phyloP scores from a whole-genome alignment of 1,284 basidiomycete genomes.

The Wolfiporia cocos region DNA sequence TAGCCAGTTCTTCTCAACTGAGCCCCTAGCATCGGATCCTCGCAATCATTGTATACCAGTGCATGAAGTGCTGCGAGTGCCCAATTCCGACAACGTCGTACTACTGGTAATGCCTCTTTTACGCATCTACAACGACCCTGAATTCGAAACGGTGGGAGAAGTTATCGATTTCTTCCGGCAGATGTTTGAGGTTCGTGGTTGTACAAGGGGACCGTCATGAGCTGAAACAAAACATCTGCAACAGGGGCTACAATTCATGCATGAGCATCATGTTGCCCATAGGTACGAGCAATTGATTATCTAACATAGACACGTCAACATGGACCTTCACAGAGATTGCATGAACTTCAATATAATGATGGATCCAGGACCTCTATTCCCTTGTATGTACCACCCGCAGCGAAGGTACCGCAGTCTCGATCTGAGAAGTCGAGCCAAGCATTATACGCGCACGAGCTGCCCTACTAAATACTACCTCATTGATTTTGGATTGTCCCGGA shows the following conservation, averaged over 20 bases:
- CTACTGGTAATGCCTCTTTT: conserved; percentile 25
- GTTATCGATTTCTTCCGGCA: conserved; percentile 23
- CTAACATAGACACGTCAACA: neutral
- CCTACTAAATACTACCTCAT: conserved; percentile 26
- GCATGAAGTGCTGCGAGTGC: conserved; percentile 16
- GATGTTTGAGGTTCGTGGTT: conserved; percentile 20
- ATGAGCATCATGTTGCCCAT: conserved; percentile 18
- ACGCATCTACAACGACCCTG: conserved; percentile 15
- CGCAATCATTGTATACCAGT: conserved; percentile 24
- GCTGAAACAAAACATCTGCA: neutral
- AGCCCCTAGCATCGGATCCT: conserved; percentile 14
- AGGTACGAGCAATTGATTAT: conserved; percentile 9
- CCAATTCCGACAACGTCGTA: conserved; percentile 5
- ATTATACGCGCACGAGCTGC: conserved; percentile 20
- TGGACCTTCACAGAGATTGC: conserved; percentile 27
- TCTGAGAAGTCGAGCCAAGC: conserved; percentile 14
- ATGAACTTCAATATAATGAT: conserved; percentile 32
- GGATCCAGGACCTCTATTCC: conserved; percentile 25
- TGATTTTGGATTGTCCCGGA: conserved; percentile 30
- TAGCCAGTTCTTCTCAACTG: conserved; percentile 14
- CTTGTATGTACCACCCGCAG: conserved; percentile 22
- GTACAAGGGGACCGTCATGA: conserved; percentile 1
- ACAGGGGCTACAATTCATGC: conserved; percentile 21
- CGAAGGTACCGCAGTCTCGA: conserved; percentile 8
- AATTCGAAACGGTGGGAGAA: conserved; percentile 22